Percentiles rank a stretch among this genome's conserved stretches.
phyloP scores from a whole-genome alignment of 768 basidiomycete species.

The Mycena crocata region DNA sequence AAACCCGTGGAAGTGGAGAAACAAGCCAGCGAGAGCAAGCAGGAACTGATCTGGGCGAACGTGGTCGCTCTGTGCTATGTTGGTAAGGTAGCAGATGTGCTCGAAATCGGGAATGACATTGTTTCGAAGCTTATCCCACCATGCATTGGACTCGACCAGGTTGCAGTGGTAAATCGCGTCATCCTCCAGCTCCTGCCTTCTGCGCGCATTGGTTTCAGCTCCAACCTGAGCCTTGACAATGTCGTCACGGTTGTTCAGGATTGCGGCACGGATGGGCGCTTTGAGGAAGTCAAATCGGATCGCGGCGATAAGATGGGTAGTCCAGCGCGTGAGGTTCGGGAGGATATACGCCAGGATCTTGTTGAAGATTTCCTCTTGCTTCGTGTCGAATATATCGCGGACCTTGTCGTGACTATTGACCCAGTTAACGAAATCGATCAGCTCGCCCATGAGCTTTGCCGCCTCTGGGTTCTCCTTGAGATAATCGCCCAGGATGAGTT shows the following conservation, averaged over 20 bases:
- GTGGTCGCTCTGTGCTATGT: too few species aligned
- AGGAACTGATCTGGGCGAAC: not conserved
- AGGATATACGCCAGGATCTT: not conserved
- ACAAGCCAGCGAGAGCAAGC: not conserved
- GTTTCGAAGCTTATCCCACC: not conserved
- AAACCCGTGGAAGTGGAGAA: not conserved
- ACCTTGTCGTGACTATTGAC: not conserved
- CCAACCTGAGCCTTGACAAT: not conserved
- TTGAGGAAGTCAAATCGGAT: not conserved
- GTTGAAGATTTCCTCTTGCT: not conserved
- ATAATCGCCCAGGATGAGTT: slow-evolving; percentile 32
- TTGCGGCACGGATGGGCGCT: not conserved
- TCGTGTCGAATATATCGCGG: slow-evolving; percentile 8
- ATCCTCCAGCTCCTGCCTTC: not conserved
- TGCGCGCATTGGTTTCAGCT: not conserved
- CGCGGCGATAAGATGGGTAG: slow-evolving; percentile 10
- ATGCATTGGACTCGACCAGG: too few species aligned
- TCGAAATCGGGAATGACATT: not conserved
- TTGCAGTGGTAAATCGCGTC: not conserved
- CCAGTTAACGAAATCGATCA: not conserved
- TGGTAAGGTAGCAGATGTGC: not conserved
- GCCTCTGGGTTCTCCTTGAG: not conserved
- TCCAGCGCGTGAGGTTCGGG: slow-evolving; percentile 15
- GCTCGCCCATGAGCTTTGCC: not conserved
- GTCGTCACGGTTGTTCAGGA: not conserved